A percentile compares a stretch with the other conserved stretches of the same genome.
These are phyloP conservation scores for Rhizopogon roseolus DNA, from an alignment of 768 basidiomycete species.

Conservation along the genomic window DNA sequence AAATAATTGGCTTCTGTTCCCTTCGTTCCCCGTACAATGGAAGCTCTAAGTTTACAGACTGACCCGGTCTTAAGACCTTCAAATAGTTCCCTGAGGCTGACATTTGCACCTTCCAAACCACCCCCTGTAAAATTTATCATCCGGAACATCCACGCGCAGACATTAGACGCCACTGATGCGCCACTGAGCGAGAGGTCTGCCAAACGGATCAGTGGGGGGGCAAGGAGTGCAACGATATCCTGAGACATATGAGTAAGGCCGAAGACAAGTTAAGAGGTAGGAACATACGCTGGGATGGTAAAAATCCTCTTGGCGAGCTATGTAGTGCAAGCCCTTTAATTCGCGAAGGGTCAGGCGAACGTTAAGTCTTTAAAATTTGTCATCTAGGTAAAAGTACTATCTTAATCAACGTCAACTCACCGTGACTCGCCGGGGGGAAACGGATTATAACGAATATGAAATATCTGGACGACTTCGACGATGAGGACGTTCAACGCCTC, in stretches of 20 bases:
- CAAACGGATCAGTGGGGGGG: neutral
- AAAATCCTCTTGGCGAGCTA: slow-evolving; percentile 55
- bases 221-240: neutral
- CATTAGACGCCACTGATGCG: slow-evolving; percentile 11
- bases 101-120: neutral
- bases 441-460: slow-evolving; percentile 46
- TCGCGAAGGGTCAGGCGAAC: slow-evolving; percentile 49
- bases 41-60: too few species aligned
- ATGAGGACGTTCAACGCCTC: slow-evolving; percentile 32
- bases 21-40: too few species aligned
- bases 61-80: neutral
- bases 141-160: slow-evolving; percentile 1
- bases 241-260: neutral
- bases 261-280: neutral
- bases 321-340: slow-evolving; percentile 35
- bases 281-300: slow-evolving; percentile 45
- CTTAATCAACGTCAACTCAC: slow-evolving; percentile 31
- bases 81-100: neutral
- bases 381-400: neutral
- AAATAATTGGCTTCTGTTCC: too few species aligned
- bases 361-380: slow-evolving; percentile 32
- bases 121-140: neutral
- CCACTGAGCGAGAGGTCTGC: slow-evolving; percentile 1
- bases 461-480: slow-evolving; percentile 51
- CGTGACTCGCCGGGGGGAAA: slow-evolving; percentile 40